A percentile compares a stretch with the other conserved stretches of the same genome.
These are phyloP conservation scores for Ophiostoma ips DNA, from an alignment of 2,329 filamentous ascomycete genomes.

Conservation along the genomic window DNA sequence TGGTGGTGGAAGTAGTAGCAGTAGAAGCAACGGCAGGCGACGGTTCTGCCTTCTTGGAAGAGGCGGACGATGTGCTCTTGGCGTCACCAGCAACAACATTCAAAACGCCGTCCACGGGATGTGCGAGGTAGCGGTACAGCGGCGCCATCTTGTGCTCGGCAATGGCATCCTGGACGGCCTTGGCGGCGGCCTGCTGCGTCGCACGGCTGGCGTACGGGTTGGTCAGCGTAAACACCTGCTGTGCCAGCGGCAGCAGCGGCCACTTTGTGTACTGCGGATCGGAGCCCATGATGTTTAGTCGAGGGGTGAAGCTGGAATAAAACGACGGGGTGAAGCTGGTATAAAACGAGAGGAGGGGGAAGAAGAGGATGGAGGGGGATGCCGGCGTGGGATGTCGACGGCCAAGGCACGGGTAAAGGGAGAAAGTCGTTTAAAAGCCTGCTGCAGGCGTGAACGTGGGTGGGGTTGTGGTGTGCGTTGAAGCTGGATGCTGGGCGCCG, in stretches of 20 bases:
- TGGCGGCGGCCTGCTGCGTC: slow-evolving; percentile 56
- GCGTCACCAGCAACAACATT: slow-evolving; percentile 35
- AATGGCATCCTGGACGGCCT: slow-evolving; percentile 70
- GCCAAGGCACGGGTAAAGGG: neutral
- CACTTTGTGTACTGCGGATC: slow-evolving; percentile 80
- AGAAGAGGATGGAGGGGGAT: neutral
- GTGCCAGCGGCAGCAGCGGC: slow-evolving; percentile 65
- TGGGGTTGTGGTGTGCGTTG: neutral
- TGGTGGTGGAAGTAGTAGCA: neutral
- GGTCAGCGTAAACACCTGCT: slow-evolving; percentile 77
- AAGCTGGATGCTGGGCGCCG: neutral
- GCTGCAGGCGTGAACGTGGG: too few relatives aligned
- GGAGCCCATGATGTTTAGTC: slow-evolving; percentile 44
- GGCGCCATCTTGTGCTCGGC: slow-evolving; percentile 75
- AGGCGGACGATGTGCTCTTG: neutral
- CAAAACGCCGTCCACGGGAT: slow-evolving; percentile 68
- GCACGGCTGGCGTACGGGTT: slow-evolving; percentile 57
- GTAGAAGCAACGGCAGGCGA: neutral
- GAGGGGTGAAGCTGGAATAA: too few relatives aligned
- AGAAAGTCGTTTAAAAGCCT: too few relatives aligned
- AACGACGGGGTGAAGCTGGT: too few relatives aligned
- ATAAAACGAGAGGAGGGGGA: too few relatives aligned
- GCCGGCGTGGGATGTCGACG: neutral
- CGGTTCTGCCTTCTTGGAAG: slow-evolving; percentile 17
- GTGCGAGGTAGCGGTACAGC: slow-evolving; percentile 71